Conservation (phyloP, 2,329 filamentous ascomycete species). For the Hypomyces rosellus region DNA sequence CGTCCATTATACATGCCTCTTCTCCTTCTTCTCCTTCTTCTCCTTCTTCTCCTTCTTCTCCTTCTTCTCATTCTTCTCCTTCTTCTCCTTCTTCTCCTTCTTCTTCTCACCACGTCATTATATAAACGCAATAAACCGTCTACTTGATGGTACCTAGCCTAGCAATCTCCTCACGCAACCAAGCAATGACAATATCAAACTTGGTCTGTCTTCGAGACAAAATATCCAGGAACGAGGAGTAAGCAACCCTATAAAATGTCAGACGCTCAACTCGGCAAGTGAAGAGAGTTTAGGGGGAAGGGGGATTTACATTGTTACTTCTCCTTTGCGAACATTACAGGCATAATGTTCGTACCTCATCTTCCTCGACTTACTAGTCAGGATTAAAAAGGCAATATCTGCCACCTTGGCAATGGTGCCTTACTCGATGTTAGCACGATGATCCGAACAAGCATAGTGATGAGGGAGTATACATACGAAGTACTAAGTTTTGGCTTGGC, state of each 20-base stretch:
- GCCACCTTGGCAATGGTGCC: conserved; percentile 61
- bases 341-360: conserved; percentile 44
- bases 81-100: too few relatives aligned
- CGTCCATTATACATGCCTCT: not conserved
- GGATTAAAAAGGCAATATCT: conserved; percentile 55
- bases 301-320: conserved; percentile 52
- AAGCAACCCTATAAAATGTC: conserved; percentile 50
- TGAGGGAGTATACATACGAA: conserved; percentile 40
- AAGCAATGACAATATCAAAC: conserved; percentile 58
- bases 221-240: conserved; percentile 62
- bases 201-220: conserved; percentile 65
- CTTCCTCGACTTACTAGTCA: conserved; percentile 49
- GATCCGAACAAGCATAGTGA: not conserved
- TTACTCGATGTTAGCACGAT: conserved; percentile 19
- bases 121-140: too few relatives aligned
- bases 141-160: conserved; percentile 23
- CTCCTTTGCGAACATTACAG: conserved; percentile 53
- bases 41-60: too few relatives aligned
- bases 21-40: too few relatives aligned
- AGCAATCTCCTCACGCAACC: conserved; percentile 51
- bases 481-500: conserved; percentile 55
- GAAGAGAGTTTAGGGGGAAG: conserved; percentile 17
- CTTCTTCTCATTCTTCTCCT: too few relatives aligned
- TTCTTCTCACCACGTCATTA: not conserved
- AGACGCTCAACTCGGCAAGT: not conserved